Percentiles rank a stretch among this genome's conserved stretches.
Evolutionary conservation across 768 basidiomycete species (phyloP).

Genomic region (Neoboletus brunneissimus): DNA sequence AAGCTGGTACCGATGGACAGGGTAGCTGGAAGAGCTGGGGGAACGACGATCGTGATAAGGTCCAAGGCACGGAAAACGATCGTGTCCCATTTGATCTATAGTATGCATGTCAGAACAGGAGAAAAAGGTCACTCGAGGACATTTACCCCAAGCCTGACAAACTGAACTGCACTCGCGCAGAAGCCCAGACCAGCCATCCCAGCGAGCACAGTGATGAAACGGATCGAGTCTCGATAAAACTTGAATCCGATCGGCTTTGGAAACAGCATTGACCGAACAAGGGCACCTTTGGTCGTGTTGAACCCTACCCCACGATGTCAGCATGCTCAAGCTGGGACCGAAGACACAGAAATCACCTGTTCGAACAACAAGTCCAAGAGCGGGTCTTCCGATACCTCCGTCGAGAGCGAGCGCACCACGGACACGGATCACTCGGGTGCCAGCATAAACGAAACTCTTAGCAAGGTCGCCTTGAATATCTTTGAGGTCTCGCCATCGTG

Average conservation of each 20-base stretch:
- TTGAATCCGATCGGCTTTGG: slow-evolving; percentile 99
- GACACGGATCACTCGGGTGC: slow-evolving; percentile 87
- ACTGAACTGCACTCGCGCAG: slow-evolving; percentile 87
- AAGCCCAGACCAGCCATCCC: slow-evolving; percentile 92
- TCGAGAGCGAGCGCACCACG: slow-evolving; percentile 59
- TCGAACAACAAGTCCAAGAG: slow-evolving; percentile 79
- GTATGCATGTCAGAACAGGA: not conserved
- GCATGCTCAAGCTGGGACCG: not conserved
- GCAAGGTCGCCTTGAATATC: slow-evolving; percentile 59
- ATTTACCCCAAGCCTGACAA: slow-evolving; percentile 79
- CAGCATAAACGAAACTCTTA: slow-evolving; percentile 85
- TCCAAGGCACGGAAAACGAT: slow-evolving; percentile 92
- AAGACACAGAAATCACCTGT: slow-evolving; percentile 56
- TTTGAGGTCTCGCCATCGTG: slow-evolving; percentile 64
- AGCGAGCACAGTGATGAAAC: slow-evolving; percentile 89
- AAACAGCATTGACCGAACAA: slow-evolving; percentile 96
- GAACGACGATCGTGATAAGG: slow-evolving; percentile 95
- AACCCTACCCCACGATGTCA: slow-evolving; percentile 56
- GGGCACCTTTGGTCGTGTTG: slow-evolving; percentile 95
- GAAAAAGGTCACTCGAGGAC: not conserved
- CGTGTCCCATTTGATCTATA: slow-evolving; percentile 82
- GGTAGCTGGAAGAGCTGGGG: slow-evolving; percentile 95
- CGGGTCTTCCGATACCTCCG: slow-evolving; percentile 52
- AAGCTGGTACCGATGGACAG: slow-evolving; percentile 97
- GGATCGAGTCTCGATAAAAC: slow-evolving; percentile 89